phyloP scores from a whole-genome alignment of 2,329 filamentous ascomycete species.

The Fusarium drepaniforme region DNA sequence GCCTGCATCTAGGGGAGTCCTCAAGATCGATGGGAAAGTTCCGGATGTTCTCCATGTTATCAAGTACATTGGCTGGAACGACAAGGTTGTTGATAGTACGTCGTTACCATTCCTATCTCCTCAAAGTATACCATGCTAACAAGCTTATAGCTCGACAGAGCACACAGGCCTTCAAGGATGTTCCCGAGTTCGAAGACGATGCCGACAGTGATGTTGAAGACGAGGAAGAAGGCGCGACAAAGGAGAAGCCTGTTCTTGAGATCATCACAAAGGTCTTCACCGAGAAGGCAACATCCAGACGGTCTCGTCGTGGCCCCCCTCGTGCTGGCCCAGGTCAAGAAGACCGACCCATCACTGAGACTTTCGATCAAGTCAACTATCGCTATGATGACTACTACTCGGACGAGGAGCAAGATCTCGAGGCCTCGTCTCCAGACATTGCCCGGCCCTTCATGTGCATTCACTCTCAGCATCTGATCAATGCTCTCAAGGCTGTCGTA shows the following conservation, averaged over 20 bases:
- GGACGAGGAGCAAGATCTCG: conserved; percentile 37
- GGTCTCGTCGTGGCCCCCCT: conserved; percentile 10
- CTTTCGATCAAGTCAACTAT: conserved; percentile 40
- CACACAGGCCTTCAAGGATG: conserved; percentile 51
- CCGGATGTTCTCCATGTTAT: conserved; percentile 58
- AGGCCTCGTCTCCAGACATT: conserved; percentile 44
- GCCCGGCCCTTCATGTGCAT: conserved; percentile 57
- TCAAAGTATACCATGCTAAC: conserved; percentile 10
- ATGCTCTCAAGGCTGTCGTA: conserved; percentile 61
- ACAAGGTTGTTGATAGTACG: conserved; percentile 53
- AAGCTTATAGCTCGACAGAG: conserved; percentile 51
- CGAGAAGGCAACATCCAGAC: conserved; percentile 1
- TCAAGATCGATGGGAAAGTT: conserved; percentile 50
- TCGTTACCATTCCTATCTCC: not conserved
- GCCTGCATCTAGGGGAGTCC: conserved; percentile 11
- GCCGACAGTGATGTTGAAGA: conserved; percentile 36
- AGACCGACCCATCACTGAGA: conserved; percentile 47
- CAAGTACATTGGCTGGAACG: conserved; percentile 51
- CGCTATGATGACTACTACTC: conserved; percentile 44
- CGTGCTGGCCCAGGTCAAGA: conserved; percentile 18
- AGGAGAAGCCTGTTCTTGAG: conserved; percentile 55
- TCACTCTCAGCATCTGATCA: conserved; percentile 58
- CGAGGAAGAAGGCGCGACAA: conserved; percentile 15
- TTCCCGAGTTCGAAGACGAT: conserved; percentile 45
- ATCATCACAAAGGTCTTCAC: conserved; percentile 56